phyloP scores from a whole-genome alignment of 495 filamentous ascomycete genomes.

The Daldinia bambusicola region DNA sequence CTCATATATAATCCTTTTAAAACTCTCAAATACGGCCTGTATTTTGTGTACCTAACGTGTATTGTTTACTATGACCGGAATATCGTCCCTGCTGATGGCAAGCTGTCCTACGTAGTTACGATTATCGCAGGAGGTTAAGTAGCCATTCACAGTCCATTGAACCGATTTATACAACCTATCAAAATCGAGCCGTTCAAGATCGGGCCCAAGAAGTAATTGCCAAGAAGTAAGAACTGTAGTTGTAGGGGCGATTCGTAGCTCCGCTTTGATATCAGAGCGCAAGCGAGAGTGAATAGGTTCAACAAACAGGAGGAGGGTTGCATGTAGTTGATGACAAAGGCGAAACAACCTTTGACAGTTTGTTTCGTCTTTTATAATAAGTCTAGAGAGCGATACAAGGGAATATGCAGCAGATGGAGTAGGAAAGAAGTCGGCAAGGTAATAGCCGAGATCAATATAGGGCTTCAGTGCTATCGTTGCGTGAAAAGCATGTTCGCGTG shows the following conservation, averaged over 20 bases:
- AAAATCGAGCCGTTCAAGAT: background rate
- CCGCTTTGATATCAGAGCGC: no score
- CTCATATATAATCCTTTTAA: no score
- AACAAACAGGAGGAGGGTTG: background rate
- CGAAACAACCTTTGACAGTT: background rate
- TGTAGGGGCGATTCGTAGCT: background rate
- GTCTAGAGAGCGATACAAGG: no score
- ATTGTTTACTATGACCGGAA: no score
- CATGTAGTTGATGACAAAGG: background rate
- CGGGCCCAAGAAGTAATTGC: background rate
- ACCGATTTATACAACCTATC: background rate
- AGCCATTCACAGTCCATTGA: background rate
- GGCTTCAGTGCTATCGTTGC: background rate
- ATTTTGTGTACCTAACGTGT: no score
- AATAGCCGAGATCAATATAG: background rate
- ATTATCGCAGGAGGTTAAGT: background rate
- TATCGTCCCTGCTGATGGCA: no score
- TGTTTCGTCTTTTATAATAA: background rate
- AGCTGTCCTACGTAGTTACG: no score
- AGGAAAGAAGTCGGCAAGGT: constrained; percentile 7
- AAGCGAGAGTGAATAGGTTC: background rate
- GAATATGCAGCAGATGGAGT: background rate
- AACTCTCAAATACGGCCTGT: no score
- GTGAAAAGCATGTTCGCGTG: background rate
- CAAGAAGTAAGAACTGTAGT: background rate